Conservation (phyloP, 2,329 filamentous ascomycete species). For the Trichoderma hamatum region DNA sequence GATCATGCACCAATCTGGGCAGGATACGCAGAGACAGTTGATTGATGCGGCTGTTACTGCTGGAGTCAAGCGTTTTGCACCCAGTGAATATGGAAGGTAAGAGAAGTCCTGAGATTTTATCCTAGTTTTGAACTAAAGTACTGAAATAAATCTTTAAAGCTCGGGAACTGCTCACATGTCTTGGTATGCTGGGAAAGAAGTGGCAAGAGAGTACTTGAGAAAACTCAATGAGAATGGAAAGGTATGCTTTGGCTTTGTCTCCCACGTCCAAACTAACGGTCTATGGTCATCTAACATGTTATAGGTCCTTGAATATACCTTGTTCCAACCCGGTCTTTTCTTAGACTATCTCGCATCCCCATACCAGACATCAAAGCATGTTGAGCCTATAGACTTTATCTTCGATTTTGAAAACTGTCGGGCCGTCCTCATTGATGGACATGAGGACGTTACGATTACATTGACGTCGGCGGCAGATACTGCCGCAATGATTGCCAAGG, state of each 20-base stretch:
- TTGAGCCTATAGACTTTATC: conserved; percentile 43
- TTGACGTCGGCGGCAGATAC: conserved; percentile 50
- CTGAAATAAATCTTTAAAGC: neutral
- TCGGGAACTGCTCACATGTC: conserved; percentile 42
- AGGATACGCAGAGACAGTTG: conserved; percentile 46
- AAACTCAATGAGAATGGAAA: conserved; percentile 46
- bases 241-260: neutral
- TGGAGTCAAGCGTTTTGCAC: conserved; percentile 63
- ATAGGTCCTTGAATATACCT: conserved; percentile 54
- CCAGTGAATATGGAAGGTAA: conserved; percentile 59
- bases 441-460: conserved; percentile 40
- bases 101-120: neutral
- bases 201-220: conserved; percentile 52
- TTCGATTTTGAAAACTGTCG: conserved; percentile 45
- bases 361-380: conserved; percentile 47
- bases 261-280: neutral
- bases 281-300: neutral
- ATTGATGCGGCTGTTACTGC: conserved; percentile 61
- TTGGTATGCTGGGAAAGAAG: conserved; percentile 56
- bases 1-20: conserved; percentile 37
- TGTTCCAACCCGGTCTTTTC: conserved; percentile 59
- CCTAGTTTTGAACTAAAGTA: conserved; percentile 21
- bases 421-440: conserved; percentile 46
- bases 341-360: conserved; percentile 57
- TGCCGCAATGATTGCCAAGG: conserved; percentile 43